These are phyloP conservation scores for Raphanus raphanistrum DNA, from an alignment of 345 rosid species.

Conservation along the genomic window DNA sequence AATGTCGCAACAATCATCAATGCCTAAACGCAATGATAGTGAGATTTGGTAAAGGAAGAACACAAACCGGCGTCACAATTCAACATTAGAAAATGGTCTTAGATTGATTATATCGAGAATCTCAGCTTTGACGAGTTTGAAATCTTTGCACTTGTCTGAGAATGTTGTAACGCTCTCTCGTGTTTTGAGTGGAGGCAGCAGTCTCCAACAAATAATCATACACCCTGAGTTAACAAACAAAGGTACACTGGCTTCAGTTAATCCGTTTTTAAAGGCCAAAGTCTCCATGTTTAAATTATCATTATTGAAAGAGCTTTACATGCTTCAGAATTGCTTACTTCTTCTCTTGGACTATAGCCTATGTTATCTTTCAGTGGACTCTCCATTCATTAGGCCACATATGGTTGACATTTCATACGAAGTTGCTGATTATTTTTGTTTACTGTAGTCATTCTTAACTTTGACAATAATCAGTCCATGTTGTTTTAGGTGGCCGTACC, in stretches of 20 bases:
- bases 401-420: slow-evolving; percentile 47
- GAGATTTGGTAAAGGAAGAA: not conserved
- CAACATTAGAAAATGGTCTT: slow-evolving; percentile 57
- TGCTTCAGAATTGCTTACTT: slow-evolving; percentile 88
- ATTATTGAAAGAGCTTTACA: slow-evolving; percentile 32
- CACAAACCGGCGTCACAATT: slow-evolving; percentile 54
- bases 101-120: slow-evolving; percentile 67
- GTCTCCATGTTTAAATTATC: no score
- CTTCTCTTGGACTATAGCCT: slow-evolving; percentile 74
- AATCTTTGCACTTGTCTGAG: slow-evolving; percentile 54
- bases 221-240: slow-evolving; percentile 48
- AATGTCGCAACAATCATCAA: not conserved
- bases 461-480: not conserved
- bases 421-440: not conserved
- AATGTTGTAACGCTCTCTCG: slow-evolving; percentile 55
- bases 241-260: no score
- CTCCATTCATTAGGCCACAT: slow-evolving; percentile 63
- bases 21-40: not conserved
- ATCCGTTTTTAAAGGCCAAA: no score
- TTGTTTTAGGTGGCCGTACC: slow-evolving; percentile 89
- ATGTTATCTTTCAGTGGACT: slow-evolving; percentile 82
- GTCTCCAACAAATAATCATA: slow-evolving; percentile 68
- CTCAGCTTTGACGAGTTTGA: slow-evolving; percentile 78
- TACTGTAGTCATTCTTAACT: slow-evolving; percentile 1
- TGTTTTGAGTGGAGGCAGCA: slow-evolving; percentile 62